Conservation (phyloP, 1,139 yeast genomes). For the Petasospora rhodanensis region DNA sequence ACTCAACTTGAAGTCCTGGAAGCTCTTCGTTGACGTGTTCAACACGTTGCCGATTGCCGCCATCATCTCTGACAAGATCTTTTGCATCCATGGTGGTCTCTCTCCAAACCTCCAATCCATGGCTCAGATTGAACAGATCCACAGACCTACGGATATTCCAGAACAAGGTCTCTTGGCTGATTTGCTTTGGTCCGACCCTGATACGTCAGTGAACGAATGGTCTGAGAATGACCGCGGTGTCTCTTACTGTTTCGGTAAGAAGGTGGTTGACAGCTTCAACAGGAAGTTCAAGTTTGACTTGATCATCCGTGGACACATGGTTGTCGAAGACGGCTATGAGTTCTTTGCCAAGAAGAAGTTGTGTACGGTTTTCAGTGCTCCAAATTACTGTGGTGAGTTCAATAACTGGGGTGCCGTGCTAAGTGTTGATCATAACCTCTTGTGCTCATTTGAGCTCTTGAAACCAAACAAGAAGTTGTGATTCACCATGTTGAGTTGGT, state of each 20-base stretch:
- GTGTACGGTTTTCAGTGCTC: slow-evolving; percentile 84
- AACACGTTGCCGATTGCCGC: slow-evolving; percentile 87
- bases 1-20: slow-evolving; percentile 66
- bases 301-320: slow-evolving; percentile 88
- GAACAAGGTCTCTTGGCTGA: slow-evolving; percentile 80
- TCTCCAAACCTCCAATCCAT: slow-evolving; percentile 69
- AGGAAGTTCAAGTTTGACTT: slow-evolving; percentile 69
- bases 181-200: slow-evolving; percentile 87
- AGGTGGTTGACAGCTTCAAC: slow-evolving; percentile 70
- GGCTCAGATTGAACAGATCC: slow-evolving; percentile 63
- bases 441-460: slow-evolving; percentile 79
- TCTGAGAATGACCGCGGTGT: slow-evolving; percentile 85
- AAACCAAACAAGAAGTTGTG: slow-evolving; percentile 45
- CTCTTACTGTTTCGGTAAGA: slow-evolving; percentile 72
- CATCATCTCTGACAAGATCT: slow-evolving; percentile 75
- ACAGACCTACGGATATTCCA: slow-evolving; percentile 84
- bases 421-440: slow-evolving; percentile 71
- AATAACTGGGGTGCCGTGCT: slow-evolving; percentile 89
- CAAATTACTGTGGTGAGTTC: slow-evolving; percentile 89
- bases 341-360: slow-evolving; percentile 72
- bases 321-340: slow-evolving; percentile 89
- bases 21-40: slow-evolving; percentile 72
- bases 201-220: slow-evolving; percentile 63
- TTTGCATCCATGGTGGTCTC: slow-evolving; percentile 87
- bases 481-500: no score